Conservation (phyloP, 192 early-diverging fungal genomes). For the Pecoramyces ruminantium region DNA sequence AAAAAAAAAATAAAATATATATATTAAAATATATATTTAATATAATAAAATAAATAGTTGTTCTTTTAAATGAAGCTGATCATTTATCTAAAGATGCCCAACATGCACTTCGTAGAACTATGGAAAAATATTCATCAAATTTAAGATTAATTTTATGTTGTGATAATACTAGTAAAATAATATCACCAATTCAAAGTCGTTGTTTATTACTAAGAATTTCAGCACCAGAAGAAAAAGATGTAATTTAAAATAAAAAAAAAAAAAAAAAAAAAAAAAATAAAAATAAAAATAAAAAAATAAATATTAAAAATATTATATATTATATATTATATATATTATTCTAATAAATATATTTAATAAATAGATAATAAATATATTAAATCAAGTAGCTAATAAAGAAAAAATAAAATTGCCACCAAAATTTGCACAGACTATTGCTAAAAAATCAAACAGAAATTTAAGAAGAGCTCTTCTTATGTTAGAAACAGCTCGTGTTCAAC, state of each 20-base stretch:
- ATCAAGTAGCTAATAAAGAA: slow-evolving; percentile 68
- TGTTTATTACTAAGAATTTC: slow-evolving; percentile 80
- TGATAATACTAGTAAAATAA: slow-evolving; percentile 77
- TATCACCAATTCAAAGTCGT: slow-evolving; percentile 76
- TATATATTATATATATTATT: neutral
- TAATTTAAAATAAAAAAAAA: slow-evolving; percentile 45
- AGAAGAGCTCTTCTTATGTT: slow-evolving; percentile 79
- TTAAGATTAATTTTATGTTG: slow-evolving; percentile 85
- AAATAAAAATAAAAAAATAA: slow-evolving; percentile 31
- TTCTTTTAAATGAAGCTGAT: slow-evolving; percentile 91
- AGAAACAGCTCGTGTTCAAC: slow-evolving; percentile 47
- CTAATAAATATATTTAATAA: neutral
- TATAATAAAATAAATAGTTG: slow-evolving; percentile 35
- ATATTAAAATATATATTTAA: no score
- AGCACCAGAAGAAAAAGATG: slow-evolving; percentile 56
- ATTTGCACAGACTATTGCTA: slow-evolving; percentile 50
- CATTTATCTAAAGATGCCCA: slow-evolving; percentile 76
- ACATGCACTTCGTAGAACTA: slow-evolving; percentile 88
- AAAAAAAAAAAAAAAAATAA: slow-evolving; percentile 12
- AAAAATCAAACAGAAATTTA: slow-evolving; percentile 58
- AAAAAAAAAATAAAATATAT: no score
- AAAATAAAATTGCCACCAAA: slow-evolving; percentile 36
- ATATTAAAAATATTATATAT: slow-evolving; percentile 5
- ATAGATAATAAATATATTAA: slow-evolving; percentile 42
- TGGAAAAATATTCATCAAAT: slow-evolving; percentile 97